Percentiles rank a stretch among this genome's conserved stretches.
phyloP scores from a whole-genome alignment of 805 yeast genomes.

The Kodamaea neixiangensis region DNA sequence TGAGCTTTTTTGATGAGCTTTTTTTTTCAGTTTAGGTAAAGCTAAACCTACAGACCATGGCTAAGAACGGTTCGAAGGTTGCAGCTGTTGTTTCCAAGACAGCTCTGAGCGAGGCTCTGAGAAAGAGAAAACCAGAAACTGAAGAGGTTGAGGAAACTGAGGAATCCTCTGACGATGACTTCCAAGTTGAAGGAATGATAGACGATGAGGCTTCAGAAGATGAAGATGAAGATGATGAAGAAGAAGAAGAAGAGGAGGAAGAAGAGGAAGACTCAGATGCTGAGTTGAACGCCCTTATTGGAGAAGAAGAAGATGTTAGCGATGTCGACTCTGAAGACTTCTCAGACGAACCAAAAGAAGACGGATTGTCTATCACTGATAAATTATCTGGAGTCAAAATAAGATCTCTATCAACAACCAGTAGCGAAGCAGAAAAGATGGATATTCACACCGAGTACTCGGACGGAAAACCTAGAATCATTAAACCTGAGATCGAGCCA shows the following conservation, averaged over 20 bases:
- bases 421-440: slow-evolving; percentile 25
- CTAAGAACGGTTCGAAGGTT: slow-evolving; percentile 10
- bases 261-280: slow-evolving; percentile 53
- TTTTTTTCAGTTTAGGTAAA: slow-evolving; percentile 7
- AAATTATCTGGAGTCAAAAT: slow-evolving; percentile 55
- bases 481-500: slow-evolving; percentile 91
- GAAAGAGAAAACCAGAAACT: slow-evolving; percentile 17
- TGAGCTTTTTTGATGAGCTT: slow-evolving; percentile 4
- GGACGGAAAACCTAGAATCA: slow-evolving; percentile 78
- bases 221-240: slow-evolving; percentile 16
- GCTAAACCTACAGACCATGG: slow-evolving; percentile 8
- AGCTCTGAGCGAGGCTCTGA: slow-evolving; percentile 13
- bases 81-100: slow-evolving; percentile 4
- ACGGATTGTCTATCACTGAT: slow-evolving; percentile 54
- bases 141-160: slow-evolving; percentile 20
- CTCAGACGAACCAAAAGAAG: slow-evolving; percentile 55
- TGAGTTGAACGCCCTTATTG: slow-evolving; percentile 62
- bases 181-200: slow-evolving; percentile 39
- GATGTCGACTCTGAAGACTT: slow-evolving; percentile 47
- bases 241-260: slow-evolving; percentile 22
- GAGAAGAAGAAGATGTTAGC: slow-evolving; percentile 50
- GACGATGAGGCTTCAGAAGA: slow-evolving; percentile 40
- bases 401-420: slow-evolving; percentile 48
- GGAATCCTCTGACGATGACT: slow-evolving; percentile 31
- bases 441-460: slow-evolving; percentile 52